These are phyloP conservation scores for Bipolaris bicolor DNA, from an alignment of 2,329 filamentous ascomycete species.

Conservation along the genomic window DNA sequence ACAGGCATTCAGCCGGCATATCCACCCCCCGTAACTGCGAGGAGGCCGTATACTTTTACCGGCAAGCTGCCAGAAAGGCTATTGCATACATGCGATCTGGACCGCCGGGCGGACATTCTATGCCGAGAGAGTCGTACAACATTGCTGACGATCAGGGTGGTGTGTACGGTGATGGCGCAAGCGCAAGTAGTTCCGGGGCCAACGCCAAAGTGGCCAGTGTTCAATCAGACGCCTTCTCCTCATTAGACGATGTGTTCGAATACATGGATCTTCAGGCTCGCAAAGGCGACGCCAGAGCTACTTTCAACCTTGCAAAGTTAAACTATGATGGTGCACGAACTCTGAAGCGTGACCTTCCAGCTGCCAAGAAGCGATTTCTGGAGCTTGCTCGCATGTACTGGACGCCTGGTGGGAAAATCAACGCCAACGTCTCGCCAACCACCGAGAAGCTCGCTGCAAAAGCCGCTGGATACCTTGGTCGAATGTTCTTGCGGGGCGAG, in stretches of 20 bases:
- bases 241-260: constrained; percentile 91
- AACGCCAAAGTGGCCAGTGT: constrained; percentile 77
- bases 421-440: constrained; percentile 70
- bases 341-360: constrained; percentile 72
- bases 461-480: constrained; percentile 83
- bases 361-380: constrained; percentile 81
- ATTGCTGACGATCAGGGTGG: constrained; percentile 91
- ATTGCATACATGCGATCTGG: constrained; percentile 87
- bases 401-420: constrained; percentile 76
- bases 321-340: constrained; percentile 86
- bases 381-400: constrained; percentile 82
- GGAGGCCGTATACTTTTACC: constrained; percentile 84
- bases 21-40: constrained; percentile 87
- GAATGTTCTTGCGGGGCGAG: constrained; percentile 89
- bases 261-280: constrained; percentile 89
- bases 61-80: constrained; percentile 89
- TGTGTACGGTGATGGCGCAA: constrained; percentile 94
- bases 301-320: constrained; percentile 81
- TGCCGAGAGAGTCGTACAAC: constrained; percentile 78
- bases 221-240: constrained; percentile 81
- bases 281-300: constrained; percentile 87
- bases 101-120: constrained; percentile 82
- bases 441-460: constrained; percentile 82
- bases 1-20: constrained; percentile 83
- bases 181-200: constrained; percentile 81